These are phyloP conservation scores for Yarrowia porcina DNA, from an alignment of 805 yeast species.

Conservation along the genomic window DNA sequence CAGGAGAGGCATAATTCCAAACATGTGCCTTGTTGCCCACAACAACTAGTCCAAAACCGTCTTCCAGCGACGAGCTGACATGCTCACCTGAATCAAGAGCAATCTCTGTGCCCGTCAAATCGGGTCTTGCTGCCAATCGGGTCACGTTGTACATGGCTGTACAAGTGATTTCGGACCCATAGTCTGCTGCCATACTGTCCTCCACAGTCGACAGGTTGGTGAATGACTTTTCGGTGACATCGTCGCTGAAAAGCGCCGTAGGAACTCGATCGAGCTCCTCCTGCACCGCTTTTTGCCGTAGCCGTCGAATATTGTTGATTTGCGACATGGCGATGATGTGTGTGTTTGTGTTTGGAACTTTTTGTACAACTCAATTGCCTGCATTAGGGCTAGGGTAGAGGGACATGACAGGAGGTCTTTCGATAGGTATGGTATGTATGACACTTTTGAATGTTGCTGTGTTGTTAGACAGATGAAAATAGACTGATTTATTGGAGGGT, in stretches of 20 bases:
- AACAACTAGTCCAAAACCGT: slow-evolving; percentile 50
- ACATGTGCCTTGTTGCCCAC: slow-evolving; percentile 54
- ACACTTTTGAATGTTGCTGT: no score
- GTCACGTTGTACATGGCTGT: slow-evolving; percentile 57
- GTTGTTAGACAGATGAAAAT: no score
- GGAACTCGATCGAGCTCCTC: background rate
- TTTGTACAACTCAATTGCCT: background rate
- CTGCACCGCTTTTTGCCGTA: slow-evolving; percentile 3
- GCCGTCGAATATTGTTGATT: background rate
- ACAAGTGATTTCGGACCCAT: slow-evolving; percentile 51
- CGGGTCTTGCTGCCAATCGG: slow-evolving; percentile 56
- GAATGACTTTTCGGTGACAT: slow-evolving; percentile 1
- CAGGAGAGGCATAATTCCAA: slow-evolving; percentile 67
- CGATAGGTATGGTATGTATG: no score
- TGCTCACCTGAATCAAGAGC: slow-evolving; percentile 25
- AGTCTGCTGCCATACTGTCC: slow-evolving; percentile 27
- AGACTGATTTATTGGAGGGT: no score
- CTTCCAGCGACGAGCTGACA: slow-evolving; percentile 42
- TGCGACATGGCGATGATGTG: slow-evolving; percentile 2
- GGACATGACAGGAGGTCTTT: no score
- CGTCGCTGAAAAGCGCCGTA: slow-evolving; percentile 17
- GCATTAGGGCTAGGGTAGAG: background rate
- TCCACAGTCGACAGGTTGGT: slow-evolving; percentile 19
- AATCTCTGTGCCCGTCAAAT: slow-evolving; percentile 35
- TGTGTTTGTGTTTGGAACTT: background rate